Conservation (phyloP, 1,284 basidiomycete genomes). For the Rhodotorula sp. region DNA sequence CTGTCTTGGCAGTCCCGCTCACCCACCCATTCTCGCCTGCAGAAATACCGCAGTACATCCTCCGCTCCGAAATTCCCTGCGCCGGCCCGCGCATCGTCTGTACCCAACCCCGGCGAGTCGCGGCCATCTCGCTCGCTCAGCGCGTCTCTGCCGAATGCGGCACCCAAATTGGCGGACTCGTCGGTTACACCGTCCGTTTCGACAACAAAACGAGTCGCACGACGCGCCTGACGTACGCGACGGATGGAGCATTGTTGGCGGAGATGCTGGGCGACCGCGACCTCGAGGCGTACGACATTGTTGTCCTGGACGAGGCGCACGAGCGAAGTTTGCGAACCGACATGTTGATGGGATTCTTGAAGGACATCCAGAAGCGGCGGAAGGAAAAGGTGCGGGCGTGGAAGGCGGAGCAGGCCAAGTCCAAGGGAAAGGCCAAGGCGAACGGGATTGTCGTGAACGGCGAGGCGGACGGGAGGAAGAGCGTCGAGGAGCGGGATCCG, state of each 20-base stretch:
- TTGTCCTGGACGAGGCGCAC: slow-evolving; percentile 96
- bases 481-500: slow-evolving; percentile 51
- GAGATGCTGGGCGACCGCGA: slow-evolving; percentile 76
- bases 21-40: background rate
- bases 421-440: slow-evolving; percentile 15
- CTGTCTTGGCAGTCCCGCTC: background rate
- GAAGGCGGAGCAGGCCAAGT: slow-evolving; percentile 49
- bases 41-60: slow-evolving; percentile 88
- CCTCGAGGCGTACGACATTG: slow-evolving; percentile 79
- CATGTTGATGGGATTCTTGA: slow-evolving; percentile 85
- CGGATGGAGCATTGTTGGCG: slow-evolving; percentile 93
- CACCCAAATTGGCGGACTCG: slow-evolving; percentile 64
- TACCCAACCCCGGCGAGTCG: slow-evolving; percentile 91
- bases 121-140: slow-evolving; percentile 84
- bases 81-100: slow-evolving; percentile 69
- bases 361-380: slow-evolving; percentile 54
- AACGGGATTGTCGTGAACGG: slow-evolving; percentile 65
- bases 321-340: slow-evolving; percentile 94
- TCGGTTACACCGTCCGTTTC: slow-evolving; percentile 95
- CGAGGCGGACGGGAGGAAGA: slow-evolving; percentile 38
- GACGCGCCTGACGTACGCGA: slow-evolving; percentile 90
- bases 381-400: slow-evolving; percentile 46
- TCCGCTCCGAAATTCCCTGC: slow-evolving; percentile 62
- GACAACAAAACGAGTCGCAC: slow-evolving; percentile 67
- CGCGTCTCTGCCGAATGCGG: slow-evolving; percentile 86